A percentile compares a stretch with the other conserved stretches of the same genome.
These are phyloP conservation scores for Ramularia endophylla DNA, from an alignment of 2,329 filamentous ascomycete species.

Conservation along the genomic window DNA sequence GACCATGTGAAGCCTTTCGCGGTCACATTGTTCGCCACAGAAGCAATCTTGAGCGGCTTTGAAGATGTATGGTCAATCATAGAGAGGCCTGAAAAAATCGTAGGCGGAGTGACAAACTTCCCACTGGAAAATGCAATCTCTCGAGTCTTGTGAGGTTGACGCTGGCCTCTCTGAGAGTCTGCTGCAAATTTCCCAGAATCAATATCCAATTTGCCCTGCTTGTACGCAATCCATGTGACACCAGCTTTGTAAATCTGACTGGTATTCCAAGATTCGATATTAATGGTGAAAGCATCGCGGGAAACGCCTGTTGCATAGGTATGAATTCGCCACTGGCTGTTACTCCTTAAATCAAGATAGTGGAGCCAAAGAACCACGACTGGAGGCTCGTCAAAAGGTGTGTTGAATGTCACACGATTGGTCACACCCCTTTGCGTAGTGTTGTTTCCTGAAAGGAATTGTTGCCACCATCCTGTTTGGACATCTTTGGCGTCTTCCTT, in stretches of 20 bases:
- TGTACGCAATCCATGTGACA: conserved; percentile 29
- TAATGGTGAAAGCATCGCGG: conserved; percentile 21
- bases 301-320: conserved; percentile 19
- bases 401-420: too few species aligned
- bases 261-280: conserved; percentile 28
- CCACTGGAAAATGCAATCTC: conserved; percentile 18
- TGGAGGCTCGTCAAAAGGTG: conserved; percentile 16
- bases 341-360: conserved; percentile 21
- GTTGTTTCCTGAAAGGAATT: too few species aligned
- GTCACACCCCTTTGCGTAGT: too few species aligned
- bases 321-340: conserved; percentile 21
- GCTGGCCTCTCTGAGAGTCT: conserved; percentile 18
- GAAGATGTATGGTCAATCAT: conserved; percentile 27
- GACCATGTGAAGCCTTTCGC: conserved; percentile 25
- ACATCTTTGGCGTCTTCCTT: conserved; percentile 22
- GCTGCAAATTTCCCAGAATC: conserved; percentile 24
- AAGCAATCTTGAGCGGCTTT: conserved; percentile 22
- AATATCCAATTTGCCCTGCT: conserved; percentile 21
- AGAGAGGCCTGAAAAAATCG: conserved; percentile 23
- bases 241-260: conserved; percentile 23
- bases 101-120: conserved; percentile 19
- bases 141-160: conserved; percentile 13
- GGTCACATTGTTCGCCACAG: conserved; percentile 19
- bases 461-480: conserved; percentile 9
- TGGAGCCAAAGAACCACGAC: conserved; percentile 28